Evolutionary conservation across 1,139 yeast genomes (phyloP), one percentile per base, ranked within the genome.

Genomic region (Suhomyces coccinellae): DNA sequence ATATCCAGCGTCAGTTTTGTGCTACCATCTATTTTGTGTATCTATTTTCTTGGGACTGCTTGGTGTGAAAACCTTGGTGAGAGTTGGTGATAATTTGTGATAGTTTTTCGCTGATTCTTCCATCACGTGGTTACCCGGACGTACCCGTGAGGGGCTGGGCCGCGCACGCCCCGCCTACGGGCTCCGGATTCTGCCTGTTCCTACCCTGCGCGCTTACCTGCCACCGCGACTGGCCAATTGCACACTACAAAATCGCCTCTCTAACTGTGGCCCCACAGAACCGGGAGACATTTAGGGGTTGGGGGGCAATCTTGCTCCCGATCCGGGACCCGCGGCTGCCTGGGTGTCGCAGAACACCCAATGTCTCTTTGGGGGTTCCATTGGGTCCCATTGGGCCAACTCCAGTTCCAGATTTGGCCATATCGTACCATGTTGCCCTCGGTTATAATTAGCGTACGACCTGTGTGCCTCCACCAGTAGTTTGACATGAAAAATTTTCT

Each of bases 1-100:
- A 46, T 29, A 43, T 37, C 38, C 33, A 40, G 26, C 36, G 33
- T 46, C 50, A 46, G 49, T 49, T 49, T 49, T 49, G 52, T 49
- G 52, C 52, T 43, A 49, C 42, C 48, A 47, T 49, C 41, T 45
- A 47, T 47, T 47, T 49, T 49, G 52, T 47, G 52, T 47, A 46
- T 45, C 49, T 46, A 46, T 46, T 46, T 45, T 46, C 43, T 46
- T 42, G 38, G 22, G 36, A 24, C 17, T 27, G n/a, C 29, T 43
- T 38, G 42, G 36, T 26, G 28, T 35, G 31, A 33, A 28, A 14
- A 27, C 16, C 33, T 33, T 37, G 44, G 41, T 33, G 39, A 35
- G 41, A 27, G 39, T 43, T 46, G 49, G 36, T 46, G 45, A 43
- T 38, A 39, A 29, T 40, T 40, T 43, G 33, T 27, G 38, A 24